phyloP scores from a whole-genome alignment of 2,329 filamentous ascomycete species.

The Trichothecium roseum region DNA sequence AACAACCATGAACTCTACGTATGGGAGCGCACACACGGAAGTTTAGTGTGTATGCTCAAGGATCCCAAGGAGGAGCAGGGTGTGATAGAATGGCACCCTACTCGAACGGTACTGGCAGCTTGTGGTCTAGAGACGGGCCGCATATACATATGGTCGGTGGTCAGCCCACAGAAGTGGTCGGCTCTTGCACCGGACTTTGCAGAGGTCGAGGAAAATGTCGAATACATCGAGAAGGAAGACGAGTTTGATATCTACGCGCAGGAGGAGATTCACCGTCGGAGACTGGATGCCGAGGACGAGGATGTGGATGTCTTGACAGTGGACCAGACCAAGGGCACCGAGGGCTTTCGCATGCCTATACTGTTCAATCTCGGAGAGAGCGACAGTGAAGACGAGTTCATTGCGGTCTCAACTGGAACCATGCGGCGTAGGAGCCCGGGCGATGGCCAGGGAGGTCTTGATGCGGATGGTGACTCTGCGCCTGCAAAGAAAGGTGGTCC shows the following conservation, averaged over 20 bases:
- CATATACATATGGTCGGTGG: constrained; percentile 93
- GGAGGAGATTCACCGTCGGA: constrained; percentile 85
- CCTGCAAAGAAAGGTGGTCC: constrained; percentile 26
- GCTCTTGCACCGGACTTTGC: constrained; percentile 93
- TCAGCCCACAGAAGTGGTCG: constrained; percentile 93
- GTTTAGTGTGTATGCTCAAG: constrained; percentile 91
- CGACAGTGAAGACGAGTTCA: constrained; percentile 86
- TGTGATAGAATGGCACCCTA: constrained; percentile 94
- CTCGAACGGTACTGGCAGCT: constrained; percentile 75
- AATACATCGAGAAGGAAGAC: constrained; percentile 91
- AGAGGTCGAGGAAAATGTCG: constrained; percentile 96
- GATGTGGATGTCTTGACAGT: constrained; percentile 81
- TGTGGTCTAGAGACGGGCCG: constrained; percentile 87
- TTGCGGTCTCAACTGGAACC: constrained; percentile 62
- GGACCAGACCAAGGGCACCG: constrained; percentile 36
- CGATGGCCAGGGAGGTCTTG: constrained; percentile 51
- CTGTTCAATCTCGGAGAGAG: constrained; percentile 87
- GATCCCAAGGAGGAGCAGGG: constrained; percentile 94
- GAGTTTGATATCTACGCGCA: constrained; percentile 97
- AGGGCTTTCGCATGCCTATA: constrained; percentile 74
- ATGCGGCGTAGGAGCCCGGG: constrained; percentile 80
- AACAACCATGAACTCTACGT: constrained; percentile 99
- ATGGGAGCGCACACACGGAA: constrained; percentile 90
- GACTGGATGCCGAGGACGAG: constrained; percentile 86
- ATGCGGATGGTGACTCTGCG: constrained; percentile 37